These are phyloP conservation scores for Sphaerulina musiva DNA, from an alignment of 2,329 filamentous ascomycete species.

Conservation along the genomic window DNA sequence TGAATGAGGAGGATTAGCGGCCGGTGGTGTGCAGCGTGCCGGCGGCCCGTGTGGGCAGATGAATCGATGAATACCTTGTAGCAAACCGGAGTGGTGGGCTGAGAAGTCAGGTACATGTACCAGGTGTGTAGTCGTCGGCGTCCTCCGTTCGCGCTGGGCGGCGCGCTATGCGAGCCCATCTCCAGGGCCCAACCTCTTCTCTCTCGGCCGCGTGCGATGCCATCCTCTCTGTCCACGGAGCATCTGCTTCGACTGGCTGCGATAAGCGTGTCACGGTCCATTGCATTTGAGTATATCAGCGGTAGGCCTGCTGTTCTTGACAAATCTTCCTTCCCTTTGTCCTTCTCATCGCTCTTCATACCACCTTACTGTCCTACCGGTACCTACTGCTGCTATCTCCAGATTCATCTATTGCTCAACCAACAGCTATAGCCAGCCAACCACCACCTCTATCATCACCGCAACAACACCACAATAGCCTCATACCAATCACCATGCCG, in stretches of 20 bases:
- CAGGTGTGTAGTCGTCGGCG: not conserved
- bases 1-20: too few species aligned
- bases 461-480: not conserved
- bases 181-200: not conserved
- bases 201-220: slow-evolving; percentile 4
- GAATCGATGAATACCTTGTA: too few species aligned
- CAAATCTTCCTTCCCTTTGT: not conserved
- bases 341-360: not conserved
- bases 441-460: not conserved
- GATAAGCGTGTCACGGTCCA: slow-evolving; percentile 1
- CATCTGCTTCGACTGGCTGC: slow-evolving; percentile 3
- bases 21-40: too few species aligned
- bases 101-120: too few species aligned
- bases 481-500: slow-evolving; percentile 35
- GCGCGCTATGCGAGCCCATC: too few species aligned
- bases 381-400: too few species aligned
- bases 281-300: slow-evolving; percentile 1
- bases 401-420: not conserved
- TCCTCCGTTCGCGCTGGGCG: not conserved
- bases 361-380: not conserved
- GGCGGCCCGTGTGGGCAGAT: too few species aligned
- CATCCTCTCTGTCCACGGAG: not conserved
- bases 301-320: slow-evolving; percentile 6
- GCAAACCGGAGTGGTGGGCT: too few species aligned
- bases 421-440: not conserved